These are phyloP conservation scores for Backusella psychrophila DNA, from an alignment of 192 early-diverging fungal genomes.

Conservation along the genomic window DNA sequence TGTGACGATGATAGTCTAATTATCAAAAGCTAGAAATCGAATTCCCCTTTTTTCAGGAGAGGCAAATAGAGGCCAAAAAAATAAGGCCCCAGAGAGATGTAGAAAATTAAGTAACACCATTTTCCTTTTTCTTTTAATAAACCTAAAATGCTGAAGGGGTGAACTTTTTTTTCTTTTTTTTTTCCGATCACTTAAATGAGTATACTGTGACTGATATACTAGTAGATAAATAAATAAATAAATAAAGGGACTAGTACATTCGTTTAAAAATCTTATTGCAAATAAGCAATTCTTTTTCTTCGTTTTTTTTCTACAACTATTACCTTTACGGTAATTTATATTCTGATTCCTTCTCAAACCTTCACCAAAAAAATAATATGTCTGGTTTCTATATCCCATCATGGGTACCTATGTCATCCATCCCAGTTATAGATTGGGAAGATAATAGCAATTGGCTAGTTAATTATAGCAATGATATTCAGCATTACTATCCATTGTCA, in stretches of 20 bases:
- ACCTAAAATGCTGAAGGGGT: neutral
- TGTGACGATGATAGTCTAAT: neutral
- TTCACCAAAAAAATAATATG: neutral
- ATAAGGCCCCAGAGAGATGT: neutral
- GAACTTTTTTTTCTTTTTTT: neutral
- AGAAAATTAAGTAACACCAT: neutral
- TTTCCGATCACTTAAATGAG: neutral
- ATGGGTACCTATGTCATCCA: neutral
- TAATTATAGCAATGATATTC: neutral
- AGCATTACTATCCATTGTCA: neutral
- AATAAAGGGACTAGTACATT: neutral
- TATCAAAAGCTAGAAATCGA: neutral
- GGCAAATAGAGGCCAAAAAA: neutral
- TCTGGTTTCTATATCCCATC: neutral
- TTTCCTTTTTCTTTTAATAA: neutral
- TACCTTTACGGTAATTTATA: neutral
- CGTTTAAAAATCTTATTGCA: neutral
- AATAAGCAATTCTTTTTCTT: neutral
- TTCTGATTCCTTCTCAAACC: neutral
- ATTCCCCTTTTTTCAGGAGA: neutral
- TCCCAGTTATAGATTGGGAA: neutral
- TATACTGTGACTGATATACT: neutral
- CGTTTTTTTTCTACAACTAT: neutral
- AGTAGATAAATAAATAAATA: neutral
- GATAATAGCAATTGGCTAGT: neutral